Evolutionary conservation across 23 red algal genomes (phyloP).

Genomic region (Gracilariopsis chorda): DNA sequence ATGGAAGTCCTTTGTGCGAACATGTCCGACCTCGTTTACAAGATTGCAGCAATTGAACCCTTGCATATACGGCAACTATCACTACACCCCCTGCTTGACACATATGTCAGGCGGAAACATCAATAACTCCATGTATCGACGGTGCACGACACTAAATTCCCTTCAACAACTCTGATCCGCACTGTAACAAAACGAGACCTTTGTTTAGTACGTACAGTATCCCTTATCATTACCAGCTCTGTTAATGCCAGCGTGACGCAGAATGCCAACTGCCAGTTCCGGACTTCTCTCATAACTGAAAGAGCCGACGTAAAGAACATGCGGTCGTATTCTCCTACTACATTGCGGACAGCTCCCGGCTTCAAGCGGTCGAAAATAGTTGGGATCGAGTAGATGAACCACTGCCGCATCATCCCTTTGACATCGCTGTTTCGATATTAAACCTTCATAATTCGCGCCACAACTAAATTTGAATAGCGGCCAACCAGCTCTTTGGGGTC

Average conservation of each 20-base stretch:
- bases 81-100: too few relatives aligned
- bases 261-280: background rate
- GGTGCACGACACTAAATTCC: too few relatives aligned
- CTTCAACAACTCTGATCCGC: too few relatives aligned
- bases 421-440: background rate
- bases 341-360: conserved; percentile 10
- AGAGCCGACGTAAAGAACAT: conserved; percentile 20
- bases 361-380: conserved; percentile 23
- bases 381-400: background rate
- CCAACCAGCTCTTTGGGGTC: background rate
- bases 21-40: too few relatives aligned
- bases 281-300: background rate
- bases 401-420: background rate
- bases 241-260: background rate
- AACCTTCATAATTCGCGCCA: background rate
- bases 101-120: too few relatives aligned
- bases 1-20: too few relatives aligned
- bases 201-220: background rate
- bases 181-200: too few relatives aligned
- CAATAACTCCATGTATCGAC: too few relatives aligned
- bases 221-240: background rate
- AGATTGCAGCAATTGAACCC: too few relatives aligned
- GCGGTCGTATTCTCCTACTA: background rate
- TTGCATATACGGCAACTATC: too few relatives aligned
- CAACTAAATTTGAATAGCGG: conserved; percentile 9